Percentiles rank a stretch among this genome's conserved stretches.
These are phyloP conservation scores for Neurospora sp. DNA, from an alignment of 495 filamentous ascomycete genomes.

Conservation along the genomic window DNA sequence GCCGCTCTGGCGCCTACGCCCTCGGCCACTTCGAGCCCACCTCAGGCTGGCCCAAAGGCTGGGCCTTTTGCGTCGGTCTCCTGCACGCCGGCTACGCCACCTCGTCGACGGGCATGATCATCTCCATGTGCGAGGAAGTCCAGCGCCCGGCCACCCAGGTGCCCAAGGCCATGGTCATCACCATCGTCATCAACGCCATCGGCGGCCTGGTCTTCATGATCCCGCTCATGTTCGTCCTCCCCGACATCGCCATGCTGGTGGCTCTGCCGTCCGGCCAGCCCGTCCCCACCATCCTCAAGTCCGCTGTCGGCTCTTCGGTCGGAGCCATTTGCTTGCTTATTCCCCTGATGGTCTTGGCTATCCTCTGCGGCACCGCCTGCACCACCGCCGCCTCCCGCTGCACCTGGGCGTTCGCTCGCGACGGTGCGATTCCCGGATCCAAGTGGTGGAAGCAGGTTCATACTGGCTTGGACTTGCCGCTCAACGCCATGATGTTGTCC, in stretches of 20 bases:
- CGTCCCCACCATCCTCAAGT: slow-evolving; percentile 35
- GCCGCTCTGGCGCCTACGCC: slow-evolving; percentile 29
- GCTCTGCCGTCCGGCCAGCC: slow-evolving; percentile 30
- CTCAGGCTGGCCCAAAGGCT: slow-evolving; percentile 39
- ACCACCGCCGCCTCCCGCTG: slow-evolving; percentile 49
- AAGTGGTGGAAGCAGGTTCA: slow-evolving; percentile 40
- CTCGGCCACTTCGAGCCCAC: slow-evolving; percentile 36
- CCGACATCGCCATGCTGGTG: slow-evolving; percentile 34
- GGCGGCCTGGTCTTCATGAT: slow-evolving; percentile 41
- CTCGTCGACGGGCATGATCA: slow-evolving; percentile 44
- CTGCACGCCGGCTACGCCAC: slow-evolving; percentile 41
- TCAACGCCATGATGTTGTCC: slow-evolving; percentile 43
- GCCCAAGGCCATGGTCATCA: slow-evolving; percentile 42
- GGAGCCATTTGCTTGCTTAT: slow-evolving; percentile 38
- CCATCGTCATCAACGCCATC: slow-evolving; percentile 37
- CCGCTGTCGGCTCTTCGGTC: slow-evolving; percentile 33
- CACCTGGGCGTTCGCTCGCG: slow-evolving; percentile 52
- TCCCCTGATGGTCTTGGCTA: slow-evolving; percentile 36
- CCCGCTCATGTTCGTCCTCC: slow-evolving; percentile 40
- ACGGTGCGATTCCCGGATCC: slow-evolving; percentile 47
- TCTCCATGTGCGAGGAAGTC: slow-evolving; percentile 44
- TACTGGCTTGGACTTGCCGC: slow-evolving; percentile 34
- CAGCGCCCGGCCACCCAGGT: slow-evolving; percentile 37
- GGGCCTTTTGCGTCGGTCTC: slow-evolving; percentile 40
- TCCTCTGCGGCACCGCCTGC: slow-evolving; percentile 54